phyloP scores from a whole-genome alignment of 768 basidiomycete genomes.

The Pleurotus sapidus region DNA sequence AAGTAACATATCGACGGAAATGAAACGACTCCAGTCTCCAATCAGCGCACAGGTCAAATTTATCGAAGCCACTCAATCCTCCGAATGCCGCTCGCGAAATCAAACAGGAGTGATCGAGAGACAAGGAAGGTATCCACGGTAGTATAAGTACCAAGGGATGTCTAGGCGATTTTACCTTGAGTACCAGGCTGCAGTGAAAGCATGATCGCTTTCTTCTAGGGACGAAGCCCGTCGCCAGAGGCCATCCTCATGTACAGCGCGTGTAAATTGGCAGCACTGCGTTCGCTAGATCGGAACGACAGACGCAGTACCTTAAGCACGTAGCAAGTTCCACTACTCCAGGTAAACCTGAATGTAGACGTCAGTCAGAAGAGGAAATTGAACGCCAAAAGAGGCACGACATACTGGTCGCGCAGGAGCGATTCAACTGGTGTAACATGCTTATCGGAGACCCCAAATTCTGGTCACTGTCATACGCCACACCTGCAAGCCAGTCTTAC shows the following conservation, averaged over 20 bases:
- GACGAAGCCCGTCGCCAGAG: not conserved
- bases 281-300: too few relatives aligned
- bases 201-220: not conserved
- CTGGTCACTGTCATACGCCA: not conserved
- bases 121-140: too few relatives aligned
- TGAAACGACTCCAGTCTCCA: not conserved
- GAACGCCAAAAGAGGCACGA: too few relatives aligned
- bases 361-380: too few relatives aligned
- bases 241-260: not conserved
- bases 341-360: too few relatives aligned
- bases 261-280: not conserved
- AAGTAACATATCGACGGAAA: not conserved
- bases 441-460: not conserved
- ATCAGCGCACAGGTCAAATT: not conserved
- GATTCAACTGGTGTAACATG: not conserved
- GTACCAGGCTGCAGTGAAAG: not conserved
- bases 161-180: not conserved
- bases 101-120: too few relatives aligned
- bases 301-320: too few relatives aligned
- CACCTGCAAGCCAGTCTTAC: not conserved
- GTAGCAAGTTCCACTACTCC: too few relatives aligned
- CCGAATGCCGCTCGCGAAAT: too few relatives aligned
- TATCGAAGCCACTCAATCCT: not conserved
- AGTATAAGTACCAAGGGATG: not conserved
- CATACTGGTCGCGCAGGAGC: too few relatives aligned